Evolutionary conservation across 169 alveolate genomes (phyloP), one percentile per base, ranked within the genome.

Genomic region (Ichthyophthirius multifiliis): DNA sequence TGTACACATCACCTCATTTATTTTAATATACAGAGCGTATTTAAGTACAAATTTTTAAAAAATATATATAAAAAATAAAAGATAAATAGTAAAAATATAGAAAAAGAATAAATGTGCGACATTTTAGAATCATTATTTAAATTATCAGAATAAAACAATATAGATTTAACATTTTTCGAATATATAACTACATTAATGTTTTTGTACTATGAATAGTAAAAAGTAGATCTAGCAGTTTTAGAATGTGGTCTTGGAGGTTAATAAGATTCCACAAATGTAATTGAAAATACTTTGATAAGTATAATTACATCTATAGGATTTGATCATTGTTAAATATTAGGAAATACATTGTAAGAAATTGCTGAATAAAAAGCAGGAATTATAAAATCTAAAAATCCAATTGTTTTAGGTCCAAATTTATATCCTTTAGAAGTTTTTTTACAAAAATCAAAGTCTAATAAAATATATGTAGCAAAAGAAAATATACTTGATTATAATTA

Each of bases 161-260:
- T 94, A 30, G 43, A 79, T 34, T 83, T 91, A 15, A 77, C 96
- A 1, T 94, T 92, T 44, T 95, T 93, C 73, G 97, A 81, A 62
- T 85, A 65, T 41, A 37, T 85, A 32, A 84, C 87, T 6, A 43
- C 55, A 18, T 47, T 84, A 43, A 90, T 90, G 5, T 89, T 94
- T 74, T 45, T 88, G 62, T 85, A 91, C 35, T 96, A 91, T 75
- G 73, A 63, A 35, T 87, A 88, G 20, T 37, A 85, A 62, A 46
- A 84, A 20, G 97, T 92, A 3, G 98, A 97, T 48, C 93, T 92
- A 83, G 98, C 96, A 13, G 95, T 96, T 15, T 34, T 95, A 18
- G 99, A 96, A 85, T 88, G 96, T 13, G 98, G 99, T 2, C n/a
- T 94, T 15, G 99, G 99, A 27, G 99, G 99, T 6, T 76, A 92